These are phyloP conservation scores for Betula pendula DNA, from an alignment of 306 rosid genomes.

Conservation along the genomic window DNA sequence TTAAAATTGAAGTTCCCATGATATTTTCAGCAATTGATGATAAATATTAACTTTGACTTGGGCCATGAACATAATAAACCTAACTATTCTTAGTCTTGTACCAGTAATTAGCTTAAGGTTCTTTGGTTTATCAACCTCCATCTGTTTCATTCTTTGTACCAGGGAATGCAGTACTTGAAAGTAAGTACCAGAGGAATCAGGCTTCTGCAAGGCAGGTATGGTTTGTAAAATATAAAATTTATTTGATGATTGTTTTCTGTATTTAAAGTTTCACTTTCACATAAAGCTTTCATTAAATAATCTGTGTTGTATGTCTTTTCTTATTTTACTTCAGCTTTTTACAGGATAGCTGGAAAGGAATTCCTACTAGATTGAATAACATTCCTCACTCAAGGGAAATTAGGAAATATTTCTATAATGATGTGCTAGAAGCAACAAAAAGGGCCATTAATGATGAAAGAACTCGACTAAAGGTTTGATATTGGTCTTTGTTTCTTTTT, in stretches of 20 bases:
- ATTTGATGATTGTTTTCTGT: conserved; percentile 12
- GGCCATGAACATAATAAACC: neutral
- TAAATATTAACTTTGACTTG: neutral
- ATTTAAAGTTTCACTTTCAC: neutral
- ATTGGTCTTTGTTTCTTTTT: neutral
- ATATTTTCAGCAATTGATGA: neutral
- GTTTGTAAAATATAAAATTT: conserved; percentile 20
- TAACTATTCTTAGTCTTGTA: neutral
- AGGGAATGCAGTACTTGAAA: conserved; percentile 54
- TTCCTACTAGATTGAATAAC: conserved; percentile 90
- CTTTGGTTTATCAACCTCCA: conserved; percentile 8
- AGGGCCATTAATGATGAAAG: conserved; percentile 71
- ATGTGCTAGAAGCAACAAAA: conserved; percentile 77
- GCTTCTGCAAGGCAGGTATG: conserved; percentile 51
- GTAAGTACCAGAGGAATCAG: conserved; percentile 35
- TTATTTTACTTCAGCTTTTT: conserved; percentile 47
- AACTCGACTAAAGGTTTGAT: conserved; percentile 67
- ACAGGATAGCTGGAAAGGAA: conserved; percentile 93
- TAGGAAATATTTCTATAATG: conserved; percentile 81
- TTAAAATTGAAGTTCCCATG: neutral
- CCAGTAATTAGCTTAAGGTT: neutral
- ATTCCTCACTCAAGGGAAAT: conserved; percentile 94
- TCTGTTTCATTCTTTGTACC: conserved; percentile 27
- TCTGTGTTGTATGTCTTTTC: conserved; percentile 30
- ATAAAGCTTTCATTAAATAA: conserved; percentile 11